Base-by-base conservation (phyloP, 495 filamentous ascomycete species). In the Tricharina praecox region DNA sequence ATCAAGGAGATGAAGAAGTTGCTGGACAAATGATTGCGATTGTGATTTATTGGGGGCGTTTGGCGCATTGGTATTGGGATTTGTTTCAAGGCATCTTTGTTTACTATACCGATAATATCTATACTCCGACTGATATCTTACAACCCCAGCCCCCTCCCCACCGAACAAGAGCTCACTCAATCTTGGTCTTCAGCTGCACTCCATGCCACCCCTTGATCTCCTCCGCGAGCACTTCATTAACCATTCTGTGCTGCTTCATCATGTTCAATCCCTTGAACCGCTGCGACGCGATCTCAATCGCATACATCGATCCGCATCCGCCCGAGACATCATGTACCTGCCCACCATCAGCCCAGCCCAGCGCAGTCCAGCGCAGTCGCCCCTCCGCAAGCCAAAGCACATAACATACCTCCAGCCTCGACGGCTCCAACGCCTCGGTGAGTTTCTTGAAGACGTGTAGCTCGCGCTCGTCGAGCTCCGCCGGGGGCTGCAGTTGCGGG, bases 241-340 rank as follows among this genome's bases (percentile, higher is more conserved):
- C 79, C 48, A 84, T 58, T 38, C 77, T 67, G 56, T 85, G 81
- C 59, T 84, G 80, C 66, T 76, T 77, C 53, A 85, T 67, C 63
- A 82, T 71, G 48, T 65, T 67, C 51, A 74, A 45, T 23, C 80
- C 81, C 41, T 71, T 66, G 61, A 85, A 85, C 63, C 66, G 71
- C 42, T 69, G 65, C 16, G 75, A 78, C 44, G 68, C 64, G 51
- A 84, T 74, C 50, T 84, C 77, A 51, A 85, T 75, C 46, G 69
- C 75, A 63, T 84, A 85, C 81, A 85, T 84, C 47, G 72, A 75
- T 37, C 81, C 81, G 63, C 81, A 85, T 23, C 81, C 81, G 28
- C 81, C 81, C n/a, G 72, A 77, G 43, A 85, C 72, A 62, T 85
- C 81, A 56, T 75, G 77, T n/a, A 85, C 80, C 57, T 72, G 51